Base-by-base conservation (phyloP, 1,284 basidiomycete genomes). In the Neonothopanus nambi region DNA sequence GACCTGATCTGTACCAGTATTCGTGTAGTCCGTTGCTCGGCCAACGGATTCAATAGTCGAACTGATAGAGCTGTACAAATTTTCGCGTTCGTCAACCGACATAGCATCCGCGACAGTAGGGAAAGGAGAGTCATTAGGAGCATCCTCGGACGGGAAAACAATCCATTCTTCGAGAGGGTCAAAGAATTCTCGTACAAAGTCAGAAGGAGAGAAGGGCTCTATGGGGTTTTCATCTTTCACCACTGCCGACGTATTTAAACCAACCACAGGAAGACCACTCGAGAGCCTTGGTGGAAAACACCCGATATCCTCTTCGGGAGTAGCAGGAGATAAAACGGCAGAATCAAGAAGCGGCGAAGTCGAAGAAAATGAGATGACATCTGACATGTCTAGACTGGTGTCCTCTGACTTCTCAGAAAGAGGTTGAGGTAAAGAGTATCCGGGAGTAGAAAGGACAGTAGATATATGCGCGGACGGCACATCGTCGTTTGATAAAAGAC, bases 141-240 rank as follows among this genome's bases (percentile, higher is more conserved):
- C 13, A 18, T 51, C 49, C 18, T 37, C 17, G 2, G 35, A 24
- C 18, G 43, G 28, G 12, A 18, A 38, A 11, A 18, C 26, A 18
- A 18, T 30, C 26, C 41, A 24, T 15, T 54, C 52, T 38, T 30
- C 37, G 9, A 51, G 37, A 26, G 51, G 39, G 11, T 57, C 52
- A 42, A 53, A 42, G 28, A 45, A 50, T 33, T 57, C 48, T 33
- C 48, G 33, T 33, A 48, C 51, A 30, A 56, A 52, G 13, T 48
- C 55, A 9, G 35, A 35, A 20, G 47, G 51, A 49, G 38, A 56
- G 21, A 53, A 53, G 6, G 24, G 8, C 33, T 54, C 55, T 40
- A 17, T 11, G 8, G 30, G 13, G 30, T 26, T 23, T 20, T 40
- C 26, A 26, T 9, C 24, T 13, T 45, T 24, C 36, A 39, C 30